Evolutionary conservation across 768 basidiomycete genomes (phyloP), one percentile per base, ranked within the genome.

Genomic region (Harrya chromipes): DNA sequence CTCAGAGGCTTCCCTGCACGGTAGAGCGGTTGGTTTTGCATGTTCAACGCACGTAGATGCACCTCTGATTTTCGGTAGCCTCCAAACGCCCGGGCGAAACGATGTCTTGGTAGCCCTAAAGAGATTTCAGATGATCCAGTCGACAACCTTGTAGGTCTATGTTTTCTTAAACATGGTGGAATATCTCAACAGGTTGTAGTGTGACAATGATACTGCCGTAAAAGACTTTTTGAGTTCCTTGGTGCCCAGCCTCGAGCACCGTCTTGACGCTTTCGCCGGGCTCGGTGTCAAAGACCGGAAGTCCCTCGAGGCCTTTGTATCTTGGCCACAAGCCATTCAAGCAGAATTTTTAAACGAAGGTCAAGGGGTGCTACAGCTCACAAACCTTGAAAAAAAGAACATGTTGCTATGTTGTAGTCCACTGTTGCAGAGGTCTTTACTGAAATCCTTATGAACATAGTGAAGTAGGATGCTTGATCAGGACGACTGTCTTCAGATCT

Each of bases 201-300:
- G 1, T 1, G 29, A 43, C 9, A 34, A 29, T 24, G 35, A 36
- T 23, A 4, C 9, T 24, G 23, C 19, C 23, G 24, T 62, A n/a
- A 49, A 9, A 23, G 41, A 54, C 16, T 63, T 65, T 43, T 29
- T 69, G 35, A 1, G 35, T 38, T 58, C 65, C 26, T 38, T 61
- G 42, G 31, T 20, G 21, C 62, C 67, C 9, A 56, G 21, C 39
- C 61, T 69, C 9, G 56, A 58, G 50, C 49, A 46, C 14, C 55
- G 48, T 33, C 24, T 58, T 6, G 48, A 55, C 42, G 55, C 49
- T 11, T 63, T 69, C 29, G 21, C 39, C 5, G 17, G 38, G 41
- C 38, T 67, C 40, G 66, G 65, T 21, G 40, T 68, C 42, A 56
- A 57, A 37, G 56, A 64, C 24, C 31, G 47, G 50, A 36, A 42